Conservation (phyloP, 192 early-diverging fungal genomes). For the Lunasporangiospora selenospora region DNA sequence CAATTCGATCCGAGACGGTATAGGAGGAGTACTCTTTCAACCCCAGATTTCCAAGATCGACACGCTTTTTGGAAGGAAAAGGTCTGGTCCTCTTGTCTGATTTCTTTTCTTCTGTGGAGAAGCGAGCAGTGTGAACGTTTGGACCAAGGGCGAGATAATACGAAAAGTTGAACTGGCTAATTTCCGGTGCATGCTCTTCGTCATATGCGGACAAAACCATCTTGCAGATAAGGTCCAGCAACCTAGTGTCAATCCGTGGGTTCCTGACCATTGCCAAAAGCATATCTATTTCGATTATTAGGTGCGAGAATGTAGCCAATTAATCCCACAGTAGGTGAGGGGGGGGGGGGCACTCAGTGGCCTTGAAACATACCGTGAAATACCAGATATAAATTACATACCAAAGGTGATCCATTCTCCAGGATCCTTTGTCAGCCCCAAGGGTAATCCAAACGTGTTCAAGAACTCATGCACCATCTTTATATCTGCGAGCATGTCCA, state of each 20-base stretch:
- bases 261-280: constrained; percentile 35
- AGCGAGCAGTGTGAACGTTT: too few relatives aligned
- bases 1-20: constrained; percentile 25
- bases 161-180: constrained; percentile 30
- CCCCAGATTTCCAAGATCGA: constrained; percentile 1
- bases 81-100: not conserved
- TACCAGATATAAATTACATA: not conserved
- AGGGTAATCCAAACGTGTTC: constrained; percentile 35
- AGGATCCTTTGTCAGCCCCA: constrained; percentile 37
- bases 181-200: constrained; percentile 10
- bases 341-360: too few relatives aligned
- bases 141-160: constrained; percentile 30
- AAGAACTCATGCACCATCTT: constrained; percentile 49
- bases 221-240: constrained; percentile 35
- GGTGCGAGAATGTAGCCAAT: too few relatives aligned
- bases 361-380: too few relatives aligned
- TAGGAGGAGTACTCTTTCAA: constrained; percentile 29
- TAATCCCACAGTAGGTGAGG: too few relatives aligned
- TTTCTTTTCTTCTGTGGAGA: constrained; percentile 24
- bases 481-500: constrained; percentile 45
- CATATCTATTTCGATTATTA: too few relatives aligned
- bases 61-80: constrained; percentile 8
- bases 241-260: constrained; percentile 24
- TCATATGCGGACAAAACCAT: constrained; percentile 39
- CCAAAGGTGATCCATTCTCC: constrained; percentile 45